Base-by-base conservation (phyloP, 2,329 filamentous ascomycete species). In the Diaporthe batatas region DNA sequence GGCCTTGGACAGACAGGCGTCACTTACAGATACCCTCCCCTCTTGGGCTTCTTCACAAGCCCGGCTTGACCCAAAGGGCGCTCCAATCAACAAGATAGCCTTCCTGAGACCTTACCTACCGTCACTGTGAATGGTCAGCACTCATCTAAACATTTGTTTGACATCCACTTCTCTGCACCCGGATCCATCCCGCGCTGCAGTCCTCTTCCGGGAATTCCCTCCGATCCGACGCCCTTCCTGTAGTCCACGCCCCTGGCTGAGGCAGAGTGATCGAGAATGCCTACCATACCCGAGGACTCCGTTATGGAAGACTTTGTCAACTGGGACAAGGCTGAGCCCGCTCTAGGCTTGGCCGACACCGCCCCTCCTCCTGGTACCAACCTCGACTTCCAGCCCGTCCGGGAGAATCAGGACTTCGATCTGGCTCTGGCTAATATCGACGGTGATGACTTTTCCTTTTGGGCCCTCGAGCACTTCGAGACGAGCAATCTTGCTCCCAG, bases 291-390 rank as follows among this genome's bases (percentile, higher is more conserved):
- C 68, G 76, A 78, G 62, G 70, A 74, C 54, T 39, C 71, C 25
- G 72, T 51, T 21, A 83, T 88, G 84, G 90, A 92, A 71, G 87
- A 91, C 75, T 90, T 92, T 79, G 88, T 93, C 80, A 85, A 91
- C 79, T 91, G 90, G 88, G 88, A 90, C 76, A 81, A 86, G 72
- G 84, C 85, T 65, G 86, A 82, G 58, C 82, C 84, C 54, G 79
- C 80, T 53, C 47, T 58, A 5, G 64, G 70, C 6, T 34, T 62
- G 14, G 65, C 34, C 11, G 68, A 81, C 73, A 76, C 82, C 42
- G 75, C 79, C 44, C 75, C 79, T 64, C 79, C 82, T 51, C 80
- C 82, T 74, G 81, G 84, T 76, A 80, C 81, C 74, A 78, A 77
- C 64, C 73, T 79, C 59, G 80, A 82, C 70, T 70, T 73, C 36